Conservation (phyloP, 345 rosid genomes). For the Moricandia moricandioides region DNA sequence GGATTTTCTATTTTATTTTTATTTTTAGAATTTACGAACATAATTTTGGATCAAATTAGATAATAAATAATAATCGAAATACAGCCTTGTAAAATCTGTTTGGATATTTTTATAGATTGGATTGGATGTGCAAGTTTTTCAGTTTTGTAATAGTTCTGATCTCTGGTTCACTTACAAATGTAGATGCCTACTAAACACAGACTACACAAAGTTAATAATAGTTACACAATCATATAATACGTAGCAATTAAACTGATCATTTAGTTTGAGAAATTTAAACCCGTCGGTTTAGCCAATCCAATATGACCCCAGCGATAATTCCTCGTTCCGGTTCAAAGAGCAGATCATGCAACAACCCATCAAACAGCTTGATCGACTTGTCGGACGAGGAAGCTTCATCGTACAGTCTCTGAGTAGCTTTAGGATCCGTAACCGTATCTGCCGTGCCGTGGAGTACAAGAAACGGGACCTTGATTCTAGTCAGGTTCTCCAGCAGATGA, state of each 20-base stretch:
- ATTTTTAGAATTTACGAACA: too few species aligned
- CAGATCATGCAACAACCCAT: slow-evolving; percentile 80
- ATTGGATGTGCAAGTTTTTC: too few species aligned
- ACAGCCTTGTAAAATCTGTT: too few species aligned
- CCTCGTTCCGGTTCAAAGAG: slow-evolving; percentile 82
- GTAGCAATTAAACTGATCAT: not conserved
- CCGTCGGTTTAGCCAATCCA: slow-evolving; percentile 67
- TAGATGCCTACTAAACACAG: too few species aligned
- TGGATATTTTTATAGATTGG: too few species aligned
- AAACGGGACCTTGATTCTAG: slow-evolving; percentile 62
- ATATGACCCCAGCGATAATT: slow-evolving; percentile 54
- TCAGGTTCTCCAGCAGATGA: slow-evolving; percentile 58
- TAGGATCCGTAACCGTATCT: slow-evolving; percentile 83
- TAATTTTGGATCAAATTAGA: too few species aligned
- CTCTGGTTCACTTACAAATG: too few species aligned
- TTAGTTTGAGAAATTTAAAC: slow-evolving; percentile 16
- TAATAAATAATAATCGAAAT: too few species aligned
- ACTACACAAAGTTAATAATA: not conserved
- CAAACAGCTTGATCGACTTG: slow-evolving; percentile 65
- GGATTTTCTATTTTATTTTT: too few species aligned
- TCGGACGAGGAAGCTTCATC: slow-evolving; percentile 65
- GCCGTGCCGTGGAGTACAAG: slow-evolving; percentile 80
- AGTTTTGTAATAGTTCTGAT: too few species aligned
- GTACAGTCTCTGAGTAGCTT: slow-evolving; percentile 61
- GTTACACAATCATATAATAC: not conserved